phyloP scores from a whole-genome alignment of 257 asterid species.

The Hygrophila difformis region DNA sequence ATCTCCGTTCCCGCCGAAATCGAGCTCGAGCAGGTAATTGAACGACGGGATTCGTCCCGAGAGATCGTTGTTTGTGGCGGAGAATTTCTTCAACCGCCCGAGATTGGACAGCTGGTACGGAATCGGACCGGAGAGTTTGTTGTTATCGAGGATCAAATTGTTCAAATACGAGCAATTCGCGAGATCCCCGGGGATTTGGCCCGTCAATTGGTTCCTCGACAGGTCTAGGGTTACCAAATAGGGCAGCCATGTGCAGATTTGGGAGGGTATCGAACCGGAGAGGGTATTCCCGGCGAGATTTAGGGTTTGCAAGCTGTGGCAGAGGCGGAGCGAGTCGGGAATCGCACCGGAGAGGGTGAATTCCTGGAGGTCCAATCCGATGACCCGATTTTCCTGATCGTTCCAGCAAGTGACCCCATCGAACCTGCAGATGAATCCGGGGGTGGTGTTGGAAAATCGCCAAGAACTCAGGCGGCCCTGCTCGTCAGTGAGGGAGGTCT shows the following conservation, averaged over 20 bases:
- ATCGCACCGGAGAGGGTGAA: slow-evolving; percentile 36
- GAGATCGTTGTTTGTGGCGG: slow-evolving; percentile 54
- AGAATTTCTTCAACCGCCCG: slow-evolving; percentile 48
- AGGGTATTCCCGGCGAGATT: slow-evolving; percentile 67
- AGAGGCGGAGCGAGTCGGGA: slow-evolving; percentile 39
- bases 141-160: slow-evolving; percentile 36
- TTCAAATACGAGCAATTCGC: slow-evolving; percentile 58
- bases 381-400: slow-evolving; percentile 42
- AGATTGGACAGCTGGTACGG: slow-evolving; percentile 61
- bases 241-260: slow-evolving; percentile 78
- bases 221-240: slow-evolving; percentile 65
- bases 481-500: slow-evolving; percentile 41
- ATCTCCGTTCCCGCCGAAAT: slow-evolving; percentile 49
- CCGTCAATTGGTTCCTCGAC: slow-evolving; percentile 50
- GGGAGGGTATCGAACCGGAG: slow-evolving; percentile 64
- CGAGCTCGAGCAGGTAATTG: slow-evolving; percentile 22
- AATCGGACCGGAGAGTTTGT: slow-evolving; percentile 46
- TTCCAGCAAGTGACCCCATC: slow-evolving; percentile 70
- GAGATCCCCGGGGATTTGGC: slow-evolving; percentile 64
- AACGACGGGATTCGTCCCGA: slow-evolving; percentile 71
- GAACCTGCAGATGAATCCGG: slow-evolving; percentile 42
- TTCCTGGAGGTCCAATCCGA: slow-evolving; percentile 31
- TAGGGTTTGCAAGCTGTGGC: slow-evolving; percentile 50
- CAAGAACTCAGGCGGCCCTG: slow-evolving; percentile 30
- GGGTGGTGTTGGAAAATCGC: slow-evolving; percentile 36